Base-by-base conservation (phyloP, 768 basidiomycete species). In the Leccinum uliginosum region DNA sequence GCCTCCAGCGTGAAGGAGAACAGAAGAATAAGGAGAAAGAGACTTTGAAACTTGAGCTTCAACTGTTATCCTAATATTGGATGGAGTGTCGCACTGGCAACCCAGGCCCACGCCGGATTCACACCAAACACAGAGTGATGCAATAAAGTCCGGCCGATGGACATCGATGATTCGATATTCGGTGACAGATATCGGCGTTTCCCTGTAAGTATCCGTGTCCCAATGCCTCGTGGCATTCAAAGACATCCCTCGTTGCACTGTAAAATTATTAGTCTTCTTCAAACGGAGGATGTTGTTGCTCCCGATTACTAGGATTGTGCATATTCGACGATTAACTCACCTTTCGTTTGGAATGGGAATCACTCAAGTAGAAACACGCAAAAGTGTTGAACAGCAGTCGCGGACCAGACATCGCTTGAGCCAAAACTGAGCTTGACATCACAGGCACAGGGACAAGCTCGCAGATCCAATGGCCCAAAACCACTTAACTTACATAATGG, bases 341-440 rank as follows among this genome's bases (percentile, higher is more conserved):
- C 46, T 45, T 23, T 24, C 34, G 19, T 51, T 48, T 51, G 14
- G 21, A 45, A 15, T 43, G 40, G 40, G n/a, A 43, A 19, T 43
- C n/a, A 23, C 44, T 45, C 1, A 5, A 45, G 19, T 21, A 17
- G 23, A 4, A 9, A 15, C 29, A 4, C 14, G 30, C 51, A 52
- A 17, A 32, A 32, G 29, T 34, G 23, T 51, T n/a, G 29, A 30
- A 30, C 29, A 11, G 8, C 26, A 26, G 10, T 50, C 49, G 14
- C 19, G 49, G 30, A 17, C 49, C 6, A 23, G 30, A 50, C 21
- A 55, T 40, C 5, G 19, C 43, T 21, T 44, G 21, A 44, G 12
- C 61, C 64, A 34, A 51, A 52, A 43, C 10, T 9, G 35, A 32
- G 21, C 43, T 30, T 53, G 48, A 59, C 55, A 55, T 60, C 50